These are phyloP conservation scores for Trebouxia sp. DNA, from an alignment of 139 green algal species.

Conservation along the genomic window DNA sequence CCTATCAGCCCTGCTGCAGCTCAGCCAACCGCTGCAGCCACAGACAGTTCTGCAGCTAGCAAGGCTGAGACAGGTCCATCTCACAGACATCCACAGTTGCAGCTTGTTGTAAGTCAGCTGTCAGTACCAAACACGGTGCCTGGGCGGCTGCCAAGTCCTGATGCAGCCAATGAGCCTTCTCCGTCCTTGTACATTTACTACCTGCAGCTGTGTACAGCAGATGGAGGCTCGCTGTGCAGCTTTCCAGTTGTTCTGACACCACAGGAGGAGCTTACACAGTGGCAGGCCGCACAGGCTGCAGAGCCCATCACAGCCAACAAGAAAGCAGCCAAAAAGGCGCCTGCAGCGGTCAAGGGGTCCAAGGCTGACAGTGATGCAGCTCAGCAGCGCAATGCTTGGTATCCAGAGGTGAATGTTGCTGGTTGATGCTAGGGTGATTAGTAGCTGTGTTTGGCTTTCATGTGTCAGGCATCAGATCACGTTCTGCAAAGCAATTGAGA, in stretches of 20 bases:
- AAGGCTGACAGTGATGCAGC: background rate
- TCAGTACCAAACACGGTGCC: background rate
- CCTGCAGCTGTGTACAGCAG: background rate
- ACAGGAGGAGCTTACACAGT: background rate
- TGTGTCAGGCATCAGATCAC: background rate
- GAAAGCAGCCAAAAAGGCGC: background rate
- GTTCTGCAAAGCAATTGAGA: too few relatives aligned
- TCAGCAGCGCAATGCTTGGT: background rate
- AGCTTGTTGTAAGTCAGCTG: background rate
- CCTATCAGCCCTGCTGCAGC: background rate
- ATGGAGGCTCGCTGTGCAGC: background rate
- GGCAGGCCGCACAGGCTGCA: background rate
- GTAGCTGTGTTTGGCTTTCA: background rate
- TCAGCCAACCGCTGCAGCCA: background rate
- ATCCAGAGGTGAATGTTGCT: background rate
- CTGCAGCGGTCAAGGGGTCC: background rate
- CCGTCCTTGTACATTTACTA: background rate
- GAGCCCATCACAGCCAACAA: background rate
- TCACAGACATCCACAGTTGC: background rate
- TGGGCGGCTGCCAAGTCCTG: background rate
- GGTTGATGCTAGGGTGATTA: too few relatives aligned
- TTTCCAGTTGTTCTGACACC: background rate
- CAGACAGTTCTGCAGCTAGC: background rate
- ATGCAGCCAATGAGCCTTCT: background rate
- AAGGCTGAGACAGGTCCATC: background rate